Evolutionary conservation across 306 rosid species (phyloP), one percentile per base, ranked within the genome.

Genomic region (Glycine latifolia): DNA sequence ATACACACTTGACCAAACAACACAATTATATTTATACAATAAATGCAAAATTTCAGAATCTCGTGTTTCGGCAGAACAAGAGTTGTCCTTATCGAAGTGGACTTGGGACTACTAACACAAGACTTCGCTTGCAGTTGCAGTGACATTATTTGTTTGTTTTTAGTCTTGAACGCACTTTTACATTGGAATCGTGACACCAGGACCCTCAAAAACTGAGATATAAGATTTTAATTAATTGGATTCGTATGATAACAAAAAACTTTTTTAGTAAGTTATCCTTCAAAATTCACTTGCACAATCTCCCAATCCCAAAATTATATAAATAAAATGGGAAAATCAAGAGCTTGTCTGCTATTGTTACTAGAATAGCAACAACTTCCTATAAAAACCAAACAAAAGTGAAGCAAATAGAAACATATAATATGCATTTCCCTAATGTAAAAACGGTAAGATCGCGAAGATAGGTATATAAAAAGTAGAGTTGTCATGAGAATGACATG

Each of bases 201-300:
- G 89, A 17, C 74, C 83, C 85, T 82, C n/a, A 81, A 88, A 86
- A 79, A 82, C 81, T 39, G 75, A 76, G 58, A 83, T 9, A 41
- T 35, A 35, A 35, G 4, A 35, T 35, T 35, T 26, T 26, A 26
- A 26, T 35, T 35, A 35, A 35, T 35, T 35, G 3, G 39, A 35
- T 35, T 35, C 39, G 2, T 35, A 35, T 35, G 39, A 3, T 35
- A 35, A 35, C 39, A 35, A 35, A 26, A 26, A 26, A 26, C 4
- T 4, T 41, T 41, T 4, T 41, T 54, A 10, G 15, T 11, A 75
- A 47, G 68, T 67, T 82, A 47, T 50, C 50, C 71, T 65, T 60
- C 82, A 56, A 84, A 67, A 47, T 17, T 92, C 94, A 86, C 89
- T 85, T 86, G 91, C 86, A 60, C 79, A 49, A 52, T 71, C 81